Percentiles rank a stretch among this genome's conserved stretches.
These are phyloP conservation scores for Viola pubescens DNA, from an alignment of 441 rosid species.

Conservation along the genomic window DNA sequence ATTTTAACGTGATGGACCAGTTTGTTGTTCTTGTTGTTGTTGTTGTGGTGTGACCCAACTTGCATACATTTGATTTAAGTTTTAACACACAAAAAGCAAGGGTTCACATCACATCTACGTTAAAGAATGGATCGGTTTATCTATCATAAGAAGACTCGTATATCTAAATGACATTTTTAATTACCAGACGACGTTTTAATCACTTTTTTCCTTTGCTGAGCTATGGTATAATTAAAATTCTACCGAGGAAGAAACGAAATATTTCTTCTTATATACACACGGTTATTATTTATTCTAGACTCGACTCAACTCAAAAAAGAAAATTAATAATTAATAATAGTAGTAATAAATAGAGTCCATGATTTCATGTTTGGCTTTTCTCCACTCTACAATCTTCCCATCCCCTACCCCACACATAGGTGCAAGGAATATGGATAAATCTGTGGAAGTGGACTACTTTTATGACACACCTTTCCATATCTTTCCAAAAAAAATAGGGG, in stretches of 20 bases:
- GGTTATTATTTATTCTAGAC: too few species aligned
- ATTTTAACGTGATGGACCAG: slow-evolving; percentile 14
- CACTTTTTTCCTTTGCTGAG: too few species aligned
- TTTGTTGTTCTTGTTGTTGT: neutral
- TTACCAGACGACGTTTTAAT: too few species aligned
- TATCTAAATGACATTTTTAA: too few species aligned
- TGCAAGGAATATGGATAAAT: slow-evolving; percentile 22
- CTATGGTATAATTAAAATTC: too few species aligned
- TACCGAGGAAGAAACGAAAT: too few species aligned
- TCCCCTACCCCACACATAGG: slow-evolving; percentile 16
- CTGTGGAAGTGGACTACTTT: slow-evolving; percentile 17
- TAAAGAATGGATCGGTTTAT: too few species aligned
- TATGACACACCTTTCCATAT: slow-evolving; percentile 19
- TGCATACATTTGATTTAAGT: too few species aligned
- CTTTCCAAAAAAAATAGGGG: slow-evolving; percentile 12
- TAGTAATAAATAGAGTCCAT: slow-evolving; percentile 12
- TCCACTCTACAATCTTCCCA: neutral
- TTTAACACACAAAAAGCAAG: slow-evolving; percentile 9
- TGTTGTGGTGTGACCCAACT: neutral
- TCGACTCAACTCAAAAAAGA: too few species aligned
- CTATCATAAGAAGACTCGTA: too few species aligned
- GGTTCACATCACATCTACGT: slow-evolving; percentile 11
- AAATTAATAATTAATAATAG: too few species aligned
- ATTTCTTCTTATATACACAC: too few species aligned
- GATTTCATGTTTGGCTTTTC: slow-evolving; percentile 11